Evolutionary conservation across 768 basidiomycete species (phyloP), one percentile per base, ranked within the genome.

Genomic region (Suillus alpinus): DNA sequence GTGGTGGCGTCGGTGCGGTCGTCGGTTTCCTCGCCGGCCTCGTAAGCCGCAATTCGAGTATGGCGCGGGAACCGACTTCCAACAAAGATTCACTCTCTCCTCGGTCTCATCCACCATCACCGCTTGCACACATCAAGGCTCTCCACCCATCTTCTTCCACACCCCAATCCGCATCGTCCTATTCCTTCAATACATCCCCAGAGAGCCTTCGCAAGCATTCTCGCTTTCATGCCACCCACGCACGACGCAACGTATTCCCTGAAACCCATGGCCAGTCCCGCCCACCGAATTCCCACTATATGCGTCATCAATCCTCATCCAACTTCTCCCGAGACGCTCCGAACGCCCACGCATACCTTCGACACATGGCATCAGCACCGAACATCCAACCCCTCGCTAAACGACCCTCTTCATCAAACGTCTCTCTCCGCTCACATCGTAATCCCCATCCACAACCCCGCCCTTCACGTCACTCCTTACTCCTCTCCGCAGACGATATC

Each of bases 321-420:
- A 66, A 68, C 49, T 51, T 67, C 44, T 59, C 57, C 60, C 58
- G 61, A 59, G 65, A 72, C 62, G 63, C 62, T 26, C 80, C 82
- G 29, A 82, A 83, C 56, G 88, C 89, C 3, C 81, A 82, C 4
- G 83, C 85, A 6, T 87, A 90, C 68, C 81, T 92, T 12, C 84
- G 89, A 36, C 89, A 91, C 69, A 90, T 92, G 79, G 83, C 83
- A 1, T 91, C 90, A 26, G 75, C 80, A 26, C 81, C 81, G 34
- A 77, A 78, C 62, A 80, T 83, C 34, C 71, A 74, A 20, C 74
- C 73, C 16, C 66, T 75, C 43, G 62, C 53, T 20, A 75, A 74
- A 51, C 76, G 70, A 13, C 70, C 74, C 14, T 65, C 75, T 6
- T 58, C 71, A 31, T 69, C 75, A n/a, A 69, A 71, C 32, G 51